Evolutionary conservation across 116 monocot genomes (phyloP).

Genomic region (Posidonia oceanica): DNA sequence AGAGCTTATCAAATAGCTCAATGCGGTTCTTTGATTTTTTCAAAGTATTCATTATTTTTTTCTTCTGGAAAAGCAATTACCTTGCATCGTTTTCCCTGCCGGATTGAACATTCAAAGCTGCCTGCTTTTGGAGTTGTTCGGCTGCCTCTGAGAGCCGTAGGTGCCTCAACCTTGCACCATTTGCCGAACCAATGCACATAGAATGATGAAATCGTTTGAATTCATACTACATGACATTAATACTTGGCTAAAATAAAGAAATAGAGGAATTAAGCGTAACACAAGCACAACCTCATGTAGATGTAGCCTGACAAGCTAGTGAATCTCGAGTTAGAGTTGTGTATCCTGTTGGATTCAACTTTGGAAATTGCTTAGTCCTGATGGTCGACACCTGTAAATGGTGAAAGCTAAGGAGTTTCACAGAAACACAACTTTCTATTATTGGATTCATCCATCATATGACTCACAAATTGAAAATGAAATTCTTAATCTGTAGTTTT

Average conservation of each 20-base stretch:
- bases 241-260: background rate
- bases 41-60: slow-evolving; percentile 53
- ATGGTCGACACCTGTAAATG: no score
- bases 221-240: background rate
- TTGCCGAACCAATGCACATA: slow-evolving; percentile 18
- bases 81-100: slow-evolving; percentile 60
- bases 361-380: no score
- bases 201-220: background rate
- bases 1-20: slow-evolving; percentile 57
- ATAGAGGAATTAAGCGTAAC: background rate
- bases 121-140: slow-evolving; percentile 55
- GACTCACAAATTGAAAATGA: no score
- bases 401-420: no score
- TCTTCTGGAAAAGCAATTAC: slow-evolving; percentile 55
- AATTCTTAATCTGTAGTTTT: no score
- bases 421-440: no score
- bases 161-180: slow-evolving; percentile 46
- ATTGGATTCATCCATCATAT: no score
- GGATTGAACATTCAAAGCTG: slow-evolving; percentile 30
- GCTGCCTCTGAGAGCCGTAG: slow-evolving; percentile 61
- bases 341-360: no score
- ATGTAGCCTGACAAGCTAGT: background rate
- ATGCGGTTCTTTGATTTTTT: slow-evolving; percentile 53
- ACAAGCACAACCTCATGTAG: no score
- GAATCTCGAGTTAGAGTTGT: background rate